A percentile compares a stretch with the other conserved stretches of the same genome.
Conservation (phyloP, 208 protist species). For the Naegleria gruberi region DNA sequence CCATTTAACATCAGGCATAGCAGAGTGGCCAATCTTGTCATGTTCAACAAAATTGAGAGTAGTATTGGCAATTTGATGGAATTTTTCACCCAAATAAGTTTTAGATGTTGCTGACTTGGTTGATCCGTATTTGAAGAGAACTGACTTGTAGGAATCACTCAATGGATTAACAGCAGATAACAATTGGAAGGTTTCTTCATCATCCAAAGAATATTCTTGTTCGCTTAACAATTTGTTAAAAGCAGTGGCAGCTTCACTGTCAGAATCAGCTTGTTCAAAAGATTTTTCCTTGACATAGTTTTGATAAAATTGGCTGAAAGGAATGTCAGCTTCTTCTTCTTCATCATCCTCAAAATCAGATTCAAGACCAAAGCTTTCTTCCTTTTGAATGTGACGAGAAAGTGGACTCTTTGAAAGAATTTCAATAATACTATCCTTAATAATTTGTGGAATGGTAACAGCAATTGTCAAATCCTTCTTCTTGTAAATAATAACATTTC, state of each 20-base stretch:
- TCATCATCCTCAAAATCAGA: not conserved
- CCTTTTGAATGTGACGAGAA: not conserved
- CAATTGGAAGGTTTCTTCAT: not conserved
- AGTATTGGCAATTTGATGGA: not conserved
- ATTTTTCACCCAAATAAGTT: not conserved
- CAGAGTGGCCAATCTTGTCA: not conserved
- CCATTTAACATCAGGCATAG: not conserved
- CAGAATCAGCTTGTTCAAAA: not conserved
- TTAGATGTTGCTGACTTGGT: not conserved
- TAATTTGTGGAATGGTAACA: not conserved
- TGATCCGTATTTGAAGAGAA: not conserved
- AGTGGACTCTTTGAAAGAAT: not conserved
- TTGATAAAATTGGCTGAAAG: not conserved
- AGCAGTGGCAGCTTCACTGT: not conserved
- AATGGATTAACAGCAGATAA: not conserved
- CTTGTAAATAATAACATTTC: not conserved
- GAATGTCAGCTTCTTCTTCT: not conserved
- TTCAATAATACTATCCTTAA: not conserved
- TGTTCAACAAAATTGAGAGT: not conserved
- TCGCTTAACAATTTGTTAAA: not conserved
- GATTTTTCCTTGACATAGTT: not conserved
- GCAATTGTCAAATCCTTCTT: not conserved
- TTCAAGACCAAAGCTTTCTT: not conserved
- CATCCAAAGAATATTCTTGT: not conserved
- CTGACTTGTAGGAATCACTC: not conserved